These are phyloP conservation scores for Sporothrix sp. DNA, from an alignment of 2,329 filamentous ascomycete genomes.

Conservation along the genomic window DNA sequence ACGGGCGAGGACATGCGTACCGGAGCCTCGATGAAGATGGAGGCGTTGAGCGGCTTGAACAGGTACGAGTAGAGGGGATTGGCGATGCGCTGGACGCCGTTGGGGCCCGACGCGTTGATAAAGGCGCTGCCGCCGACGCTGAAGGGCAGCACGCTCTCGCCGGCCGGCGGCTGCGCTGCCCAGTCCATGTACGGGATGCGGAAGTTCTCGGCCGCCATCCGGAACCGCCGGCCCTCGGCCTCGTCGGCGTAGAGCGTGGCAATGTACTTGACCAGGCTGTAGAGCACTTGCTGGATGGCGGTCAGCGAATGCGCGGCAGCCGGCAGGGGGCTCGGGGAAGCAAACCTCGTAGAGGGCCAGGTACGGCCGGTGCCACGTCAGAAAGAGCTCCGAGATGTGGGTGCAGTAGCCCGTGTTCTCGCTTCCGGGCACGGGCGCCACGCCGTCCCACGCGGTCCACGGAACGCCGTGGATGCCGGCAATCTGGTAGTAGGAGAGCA, in stretches of 20 bases:
- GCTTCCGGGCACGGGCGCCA: slow-evolving; percentile 40
- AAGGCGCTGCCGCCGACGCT: slow-evolving; percentile 35
- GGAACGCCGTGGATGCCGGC: slow-evolving; percentile 75
- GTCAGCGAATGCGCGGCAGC: too few relatives aligned
- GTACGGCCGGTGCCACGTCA: slow-evolving; percentile 78
- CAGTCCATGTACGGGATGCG: slow-evolving; percentile 53
- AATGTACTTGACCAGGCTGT: slow-evolving; percentile 30
- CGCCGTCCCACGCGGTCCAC: slow-evolving; percentile 43
- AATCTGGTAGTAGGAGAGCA: slow-evolving; percentile 69
- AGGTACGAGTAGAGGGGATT: slow-evolving; percentile 54
- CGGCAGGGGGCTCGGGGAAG: too few relatives aligned
- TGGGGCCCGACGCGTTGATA: slow-evolving; percentile 46
- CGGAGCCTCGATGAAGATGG: slow-evolving; percentile 49
- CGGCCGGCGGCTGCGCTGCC: slow-evolving; percentile 39
- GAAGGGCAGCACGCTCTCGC: slow-evolving; percentile 37
- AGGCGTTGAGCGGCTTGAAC: slow-evolving; percentile 49
- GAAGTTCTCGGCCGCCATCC: slow-evolving; percentile 39
- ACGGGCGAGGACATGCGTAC: slow-evolving; percentile 32
- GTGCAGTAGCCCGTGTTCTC: slow-evolving; percentile 62
- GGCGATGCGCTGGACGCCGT: slow-evolving; percentile 43
- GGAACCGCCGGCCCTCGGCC: slow-evolving; percentile 35
- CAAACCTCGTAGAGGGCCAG: slow-evolving; percentile 50
- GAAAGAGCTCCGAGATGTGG: slow-evolving; percentile 64
- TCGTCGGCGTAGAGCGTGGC: slow-evolving; percentile 39
- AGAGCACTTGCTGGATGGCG: slow-evolving; percentile 30